phyloP scores from a whole-genome alignment of 257 asterid genomes.

The Nicotiana knightiana region DNA sequence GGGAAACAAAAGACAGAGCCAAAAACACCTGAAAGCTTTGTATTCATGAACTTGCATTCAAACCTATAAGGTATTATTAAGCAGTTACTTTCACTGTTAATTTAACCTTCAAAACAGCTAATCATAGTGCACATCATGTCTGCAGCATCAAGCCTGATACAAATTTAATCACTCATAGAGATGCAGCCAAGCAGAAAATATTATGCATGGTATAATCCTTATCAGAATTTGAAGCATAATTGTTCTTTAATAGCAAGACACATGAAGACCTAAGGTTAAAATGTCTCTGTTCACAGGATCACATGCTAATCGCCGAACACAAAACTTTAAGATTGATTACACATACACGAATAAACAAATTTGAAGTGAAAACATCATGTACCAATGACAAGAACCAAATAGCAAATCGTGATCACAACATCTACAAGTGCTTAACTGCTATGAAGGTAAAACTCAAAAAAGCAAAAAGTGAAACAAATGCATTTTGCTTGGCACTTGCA shows the following conservation, averaged over 20 bases:
- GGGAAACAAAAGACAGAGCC: neutral
- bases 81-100: neutral
- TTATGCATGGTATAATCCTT: neutral
- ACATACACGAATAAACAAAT: neutral
- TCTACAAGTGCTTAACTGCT: neutral
- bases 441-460: neutral
- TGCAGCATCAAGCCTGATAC: neutral
- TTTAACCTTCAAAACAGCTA: neutral
- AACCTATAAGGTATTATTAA: neutral
- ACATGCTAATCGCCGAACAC: neutral
- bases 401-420: neutral
- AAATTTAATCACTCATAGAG: neutral
- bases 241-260: neutral
- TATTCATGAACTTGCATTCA: neutral
- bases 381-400: neutral
- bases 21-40: neutral
- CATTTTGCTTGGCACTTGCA: neutral
- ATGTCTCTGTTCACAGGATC: neutral
- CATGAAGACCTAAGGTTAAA: neutral
- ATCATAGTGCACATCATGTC: neutral
- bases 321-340: too few relatives aligned
- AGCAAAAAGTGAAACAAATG: neutral
- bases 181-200: neutral
- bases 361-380: neutral
- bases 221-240: neutral